Conservation (phyloP, 768 basidiomycete species). For the Udeniomyces megalosporus region DNA sequence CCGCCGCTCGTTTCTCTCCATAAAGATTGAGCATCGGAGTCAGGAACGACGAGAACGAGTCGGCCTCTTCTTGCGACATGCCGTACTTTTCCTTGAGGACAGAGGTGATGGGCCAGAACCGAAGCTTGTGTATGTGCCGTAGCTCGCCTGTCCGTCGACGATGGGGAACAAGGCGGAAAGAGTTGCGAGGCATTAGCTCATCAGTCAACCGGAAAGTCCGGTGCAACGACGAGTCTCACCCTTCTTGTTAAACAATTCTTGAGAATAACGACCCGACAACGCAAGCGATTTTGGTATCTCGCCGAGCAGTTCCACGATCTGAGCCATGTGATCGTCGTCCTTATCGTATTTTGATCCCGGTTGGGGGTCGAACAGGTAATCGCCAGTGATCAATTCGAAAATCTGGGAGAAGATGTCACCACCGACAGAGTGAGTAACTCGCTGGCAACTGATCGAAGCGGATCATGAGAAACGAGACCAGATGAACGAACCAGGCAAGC, state of each 20-base stretch:
- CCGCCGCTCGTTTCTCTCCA: conserved; percentile 75
- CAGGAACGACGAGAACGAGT: conserved; percentile 62
- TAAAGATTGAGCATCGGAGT: conserved; percentile 77
- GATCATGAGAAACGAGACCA: background rate
- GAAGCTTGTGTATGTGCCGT: conserved; percentile 81
- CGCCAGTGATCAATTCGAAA: conserved; percentile 82
- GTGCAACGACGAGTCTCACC: conserved; percentile 37
- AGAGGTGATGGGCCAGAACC: conserved; percentile 70
- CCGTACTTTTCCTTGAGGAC: conserved; percentile 93
- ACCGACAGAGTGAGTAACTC: background rate
- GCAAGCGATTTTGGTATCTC: conserved; percentile 72
- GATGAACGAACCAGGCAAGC: conserved; percentile 76
- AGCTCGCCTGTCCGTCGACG: conserved; percentile 78
- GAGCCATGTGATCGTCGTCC: conserved; percentile 94
- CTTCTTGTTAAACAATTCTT: conserved; percentile 91
- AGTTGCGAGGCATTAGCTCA: conserved; percentile 1
- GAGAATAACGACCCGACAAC: conserved; percentile 77
- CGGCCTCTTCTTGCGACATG: conserved; percentile 67
- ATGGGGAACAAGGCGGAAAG: background rate
- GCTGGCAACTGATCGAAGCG: too few relatives aligned
- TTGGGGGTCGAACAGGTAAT: conserved; percentile 95
- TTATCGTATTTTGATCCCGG: conserved; percentile 89
- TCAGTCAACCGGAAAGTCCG: background rate
- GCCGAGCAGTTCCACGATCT: conserved; percentile 90
- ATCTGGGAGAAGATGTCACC: conserved; percentile 36